Conservation (phyloP, 2,329 filamentous ascomycete species). For the Aspergillus calidoustus region DNA sequence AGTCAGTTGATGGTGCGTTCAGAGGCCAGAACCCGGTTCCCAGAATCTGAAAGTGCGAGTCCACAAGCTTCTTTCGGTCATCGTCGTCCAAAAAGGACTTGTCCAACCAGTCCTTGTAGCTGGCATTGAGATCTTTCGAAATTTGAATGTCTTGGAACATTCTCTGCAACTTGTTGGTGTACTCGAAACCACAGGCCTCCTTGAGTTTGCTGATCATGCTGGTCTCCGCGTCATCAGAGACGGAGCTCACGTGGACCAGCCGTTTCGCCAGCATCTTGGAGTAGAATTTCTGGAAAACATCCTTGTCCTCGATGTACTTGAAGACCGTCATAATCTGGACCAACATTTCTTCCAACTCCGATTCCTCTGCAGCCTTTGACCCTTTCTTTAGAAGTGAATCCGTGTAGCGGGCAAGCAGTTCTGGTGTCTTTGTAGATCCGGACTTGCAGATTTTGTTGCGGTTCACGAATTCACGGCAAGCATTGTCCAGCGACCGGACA, state of each 20-base stretch:
- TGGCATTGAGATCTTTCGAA: slow-evolving; percentile 91
- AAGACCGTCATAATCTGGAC: slow-evolving; percentile 98
- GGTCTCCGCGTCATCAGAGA: slow-evolving; percentile 95
- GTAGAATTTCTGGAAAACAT: slow-evolving; percentile 99
- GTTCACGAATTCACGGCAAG: slow-evolving; percentile 97
- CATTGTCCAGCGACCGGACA: slow-evolving; percentile 92
- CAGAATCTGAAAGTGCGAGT: slow-evolving; percentile 89
- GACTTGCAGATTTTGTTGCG: slow-evolving; percentile 94
- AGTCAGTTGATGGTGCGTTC: slow-evolving; percentile 82
- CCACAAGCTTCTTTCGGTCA: slow-evolving; percentile 70
- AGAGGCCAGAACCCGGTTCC: slow-evolving; percentile 98
- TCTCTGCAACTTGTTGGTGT: slow-evolving; percentile 98
- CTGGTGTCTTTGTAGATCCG: slow-evolving; percentile 90
- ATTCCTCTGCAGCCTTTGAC: slow-evolving; percentile 88
- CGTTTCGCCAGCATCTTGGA: slow-evolving; percentile 94
- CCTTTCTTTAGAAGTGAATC: slow-evolving; percentile 90
- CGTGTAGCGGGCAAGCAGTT: slow-evolving; percentile 92
- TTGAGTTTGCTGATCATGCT: slow-evolving; percentile 99
- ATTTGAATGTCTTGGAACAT: slow-evolving; percentile 99
- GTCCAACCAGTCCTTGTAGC: slow-evolving; percentile 79
- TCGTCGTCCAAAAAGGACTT: slow-evolving; percentile 65
- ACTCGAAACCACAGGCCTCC: slow-evolving; percentile 97
- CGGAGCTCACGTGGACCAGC: slow-evolving; percentile 91
- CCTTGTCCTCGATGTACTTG: slow-evolving; percentile 99
- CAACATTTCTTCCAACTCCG: slow-evolving; percentile 86